These are phyloP conservation scores for Phaffomyces thermotolerans DNA, from an alignment of 805 yeast species.

Conservation along the genomic window DNA sequence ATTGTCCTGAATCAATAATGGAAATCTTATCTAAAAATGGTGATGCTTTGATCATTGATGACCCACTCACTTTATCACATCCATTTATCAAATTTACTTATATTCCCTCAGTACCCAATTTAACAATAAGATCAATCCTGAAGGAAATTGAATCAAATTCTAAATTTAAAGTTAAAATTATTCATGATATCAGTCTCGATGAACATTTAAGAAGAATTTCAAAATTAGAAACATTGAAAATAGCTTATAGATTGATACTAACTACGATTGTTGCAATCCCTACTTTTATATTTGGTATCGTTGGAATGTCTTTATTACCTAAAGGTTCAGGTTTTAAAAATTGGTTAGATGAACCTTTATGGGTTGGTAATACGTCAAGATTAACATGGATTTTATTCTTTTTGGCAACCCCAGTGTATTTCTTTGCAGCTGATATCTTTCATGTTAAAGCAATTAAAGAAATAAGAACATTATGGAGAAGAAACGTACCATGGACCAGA, in stretches of 20 bases:
- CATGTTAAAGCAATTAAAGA: conserved; percentile 62
- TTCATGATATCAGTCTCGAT: conserved; percentile 51
- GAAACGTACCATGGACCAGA: conserved; percentile 45
- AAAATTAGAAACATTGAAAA: conserved; percentile 36
- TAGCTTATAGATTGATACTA: conserved; percentile 40
- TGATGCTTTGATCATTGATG: conserved; percentile 47
- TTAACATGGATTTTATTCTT: conserved; percentile 60
- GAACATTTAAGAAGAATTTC: conserved; percentile 52
- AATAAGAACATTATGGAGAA: conserved; percentile 47
- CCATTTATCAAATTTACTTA: conserved; percentile 63
- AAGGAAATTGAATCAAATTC: conserved; percentile 37
- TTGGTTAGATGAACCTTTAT: conserved; percentile 55
- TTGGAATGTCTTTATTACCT: conserved; percentile 58
- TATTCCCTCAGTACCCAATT: conserved; percentile 44
- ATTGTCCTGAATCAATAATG: conserved; percentile 56
- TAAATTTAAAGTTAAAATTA: conserved; percentile 45
- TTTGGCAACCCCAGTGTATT: conserved; percentile 65
- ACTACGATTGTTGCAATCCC: conserved; percentile 54
- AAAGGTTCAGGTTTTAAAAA: conserved; percentile 32
- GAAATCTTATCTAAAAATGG: conserved; percentile 46
- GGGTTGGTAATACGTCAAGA: conserved; percentile 56
- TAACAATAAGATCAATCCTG: conserved; percentile 52
- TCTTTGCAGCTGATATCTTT: conserved; percentile 67
- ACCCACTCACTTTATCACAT: conserved; percentile 44
- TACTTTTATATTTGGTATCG: conserved; percentile 59